These are phyloP conservation scores for Gossypium lobatum DNA, from an alignment of 441 rosid species.

Conservation along the genomic window DNA sequence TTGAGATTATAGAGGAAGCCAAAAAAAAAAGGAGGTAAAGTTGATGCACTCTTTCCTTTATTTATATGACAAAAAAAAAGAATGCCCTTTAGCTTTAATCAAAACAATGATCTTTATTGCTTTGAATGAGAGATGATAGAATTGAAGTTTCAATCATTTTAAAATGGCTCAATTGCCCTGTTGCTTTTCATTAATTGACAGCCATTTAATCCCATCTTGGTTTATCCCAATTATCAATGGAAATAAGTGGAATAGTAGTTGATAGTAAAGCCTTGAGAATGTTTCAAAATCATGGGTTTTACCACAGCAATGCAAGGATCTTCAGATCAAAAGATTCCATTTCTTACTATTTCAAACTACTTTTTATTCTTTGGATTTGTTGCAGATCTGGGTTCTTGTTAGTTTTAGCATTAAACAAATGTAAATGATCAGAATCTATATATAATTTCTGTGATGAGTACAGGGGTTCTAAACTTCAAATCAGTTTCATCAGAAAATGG, in stretches of 20 bases:
- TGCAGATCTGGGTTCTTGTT: not conserved
- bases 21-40: slow-evolving; percentile 34
- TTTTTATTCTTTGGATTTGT: not conserved
- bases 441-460: not conserved
- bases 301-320: not conserved
- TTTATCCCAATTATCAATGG: not conserved
- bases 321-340: not conserved
- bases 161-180: slow-evolving; percentile 35
- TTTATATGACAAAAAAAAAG: slow-evolving; percentile 25
- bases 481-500: not conserved
- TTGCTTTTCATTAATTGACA: slow-evolving; percentile 30
- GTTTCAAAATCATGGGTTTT: not conserved
- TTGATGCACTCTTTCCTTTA: slow-evolving; percentile 25
- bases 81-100: slow-evolving; percentile 56
- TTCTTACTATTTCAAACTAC: not conserved
- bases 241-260: too few relatives aligned
- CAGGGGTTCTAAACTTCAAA: not conserved
- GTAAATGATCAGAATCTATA: not conserved
- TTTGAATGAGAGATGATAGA: slow-evolving; percentile 15
- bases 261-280: not conserved
- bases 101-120: slow-evolving; percentile 18
- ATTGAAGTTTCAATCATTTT: slow-evolving; percentile 37
- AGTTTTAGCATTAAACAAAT: not conserved
- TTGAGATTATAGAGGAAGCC: slow-evolving; percentile 27
- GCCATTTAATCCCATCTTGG: slow-evolving; percentile 8